phyloP scores from a whole-genome alignment of 805 yeast genomes.

The Zygoascus biomembranicola region DNA sequence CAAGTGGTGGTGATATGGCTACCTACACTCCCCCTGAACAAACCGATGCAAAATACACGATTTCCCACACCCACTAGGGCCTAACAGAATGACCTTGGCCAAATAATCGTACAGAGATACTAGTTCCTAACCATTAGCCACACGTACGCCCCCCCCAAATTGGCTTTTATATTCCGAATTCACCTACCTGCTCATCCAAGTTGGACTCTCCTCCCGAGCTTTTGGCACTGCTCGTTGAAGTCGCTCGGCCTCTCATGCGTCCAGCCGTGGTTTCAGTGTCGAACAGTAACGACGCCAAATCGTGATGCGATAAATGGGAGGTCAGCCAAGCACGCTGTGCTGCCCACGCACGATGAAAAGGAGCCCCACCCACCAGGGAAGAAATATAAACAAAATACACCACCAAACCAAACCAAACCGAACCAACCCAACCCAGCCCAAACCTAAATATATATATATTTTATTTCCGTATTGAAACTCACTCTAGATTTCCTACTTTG shows the following conservation, averaged over 20 bases:
- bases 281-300: no score
- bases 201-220: slow-evolving; percentile 16
- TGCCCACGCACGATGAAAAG: no score
- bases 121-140: slow-evolving; percentile 11
- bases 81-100: slow-evolving; percentile 34
- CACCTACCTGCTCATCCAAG: slow-evolving; percentile 11
- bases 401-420: no score
- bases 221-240: slow-evolving; percentile 18
- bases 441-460: no score
- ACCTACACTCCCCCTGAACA: slow-evolving; percentile 29
- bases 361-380: no score
- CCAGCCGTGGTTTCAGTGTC: no score
- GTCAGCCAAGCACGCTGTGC: no score
- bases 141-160: not conserved
- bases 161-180: not conserved
- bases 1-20: not conserved
- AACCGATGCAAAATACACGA: slow-evolving; percentile 38
- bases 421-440: no score
- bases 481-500: slow-evolving; percentile 7
- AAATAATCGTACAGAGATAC: slow-evolving; percentile 28
- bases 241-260: slow-evolving; percentile 18
- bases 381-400: no score
- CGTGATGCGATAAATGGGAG: no score
- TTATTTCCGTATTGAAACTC: no score
- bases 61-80: slow-evolving; percentile 42